A percentile compares a stretch with the other conserved stretches of the same genome.
Evolutionary conservation across 805 yeast genomes (phyloP).

Genomic region (Scheffersomyces coipomensis): DNA sequence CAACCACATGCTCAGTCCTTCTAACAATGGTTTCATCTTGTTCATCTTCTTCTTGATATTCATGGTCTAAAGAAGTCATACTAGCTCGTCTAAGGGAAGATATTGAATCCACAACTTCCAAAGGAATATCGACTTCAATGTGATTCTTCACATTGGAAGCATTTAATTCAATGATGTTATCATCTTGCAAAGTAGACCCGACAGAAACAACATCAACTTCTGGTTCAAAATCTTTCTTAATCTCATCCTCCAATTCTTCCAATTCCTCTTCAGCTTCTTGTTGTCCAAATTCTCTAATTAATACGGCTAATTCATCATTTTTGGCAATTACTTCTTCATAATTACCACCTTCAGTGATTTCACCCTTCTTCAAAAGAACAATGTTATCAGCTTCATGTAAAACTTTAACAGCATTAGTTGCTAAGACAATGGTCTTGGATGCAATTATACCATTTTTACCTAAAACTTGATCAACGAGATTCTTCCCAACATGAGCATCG

Average conservation of each 20-base stretch:
- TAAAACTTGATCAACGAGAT: slow-evolving; percentile 27
- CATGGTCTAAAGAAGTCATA: slow-evolving; percentile 1
- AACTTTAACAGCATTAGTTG: slow-evolving; percentile 36
- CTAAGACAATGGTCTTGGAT: slow-evolving; percentile 32
- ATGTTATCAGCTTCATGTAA: slow-evolving; percentile 31
- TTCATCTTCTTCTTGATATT: slow-evolving; percentile 3
- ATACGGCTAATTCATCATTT: slow-evolving; percentile 1
- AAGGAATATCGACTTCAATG: not conserved
- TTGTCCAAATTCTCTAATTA: slow-evolving; percentile 4
- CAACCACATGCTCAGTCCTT: slow-evolving; percentile 15
- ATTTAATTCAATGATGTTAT: not conserved
- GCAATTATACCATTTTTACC: slow-evolving; percentile 27
- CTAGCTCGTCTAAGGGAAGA: slow-evolving; percentile 2
- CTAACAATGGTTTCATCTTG: not conserved
- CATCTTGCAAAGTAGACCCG: not conserved
- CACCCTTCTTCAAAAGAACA: slow-evolving; percentile 24
- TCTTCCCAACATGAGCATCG: slow-evolving; percentile 40
- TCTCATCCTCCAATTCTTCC: not conserved
- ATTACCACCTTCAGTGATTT: slow-evolving; percentile 37
- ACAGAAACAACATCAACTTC: slow-evolving; percentile 10
- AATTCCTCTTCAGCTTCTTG: not conserved
- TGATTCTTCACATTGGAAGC: not conserved
- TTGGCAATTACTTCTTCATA: slow-evolving; percentile 39
- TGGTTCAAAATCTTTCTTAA: not conserved
- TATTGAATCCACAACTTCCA: not conserved